Evolutionary conservation across 2,329 filamentous ascomycete genomes (phyloP).

Genomic region (Zopfia rhizophila): DNA sequence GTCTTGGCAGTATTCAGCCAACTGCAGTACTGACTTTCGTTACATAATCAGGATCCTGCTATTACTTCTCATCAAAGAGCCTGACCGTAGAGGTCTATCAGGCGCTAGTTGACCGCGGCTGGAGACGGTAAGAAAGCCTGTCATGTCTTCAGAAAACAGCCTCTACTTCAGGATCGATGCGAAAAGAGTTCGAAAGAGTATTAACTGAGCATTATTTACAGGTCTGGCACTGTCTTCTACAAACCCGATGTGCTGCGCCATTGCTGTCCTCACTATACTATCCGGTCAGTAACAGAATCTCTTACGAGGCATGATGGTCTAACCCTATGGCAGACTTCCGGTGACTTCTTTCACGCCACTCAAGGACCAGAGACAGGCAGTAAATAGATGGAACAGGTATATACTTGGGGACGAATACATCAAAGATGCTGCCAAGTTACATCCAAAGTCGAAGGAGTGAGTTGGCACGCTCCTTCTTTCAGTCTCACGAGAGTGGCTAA

Average conservation of each 20-base stretch:
- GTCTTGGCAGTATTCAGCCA: no score
- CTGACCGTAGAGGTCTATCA: conserved; percentile 77
- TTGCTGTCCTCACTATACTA: conserved; percentile 93
- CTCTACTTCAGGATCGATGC: no score
- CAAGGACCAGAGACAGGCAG: conserved; percentile 77
- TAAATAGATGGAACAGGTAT: conserved; percentile 80
- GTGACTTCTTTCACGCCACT: conserved; percentile 71
- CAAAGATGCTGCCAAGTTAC: conserved; percentile 70
- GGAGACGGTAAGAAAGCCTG: conserved; percentile 71
- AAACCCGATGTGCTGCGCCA: conserved; percentile 80
- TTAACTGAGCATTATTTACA: no score
- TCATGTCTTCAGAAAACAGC: conserved; percentile 11
- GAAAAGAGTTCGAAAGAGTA: no score
- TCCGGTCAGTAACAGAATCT: conserved; percentile 58
- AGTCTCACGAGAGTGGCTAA: conserved; percentile 2
- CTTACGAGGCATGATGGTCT: conserved; percentile 9
- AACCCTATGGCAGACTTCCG: conserved; percentile 64
- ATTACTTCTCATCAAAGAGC: conserved; percentile 72
- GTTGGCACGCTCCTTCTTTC: conserved; percentile 19
- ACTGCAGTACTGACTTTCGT: conserved; percentile 28
- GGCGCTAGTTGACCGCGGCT: conserved; percentile 76
- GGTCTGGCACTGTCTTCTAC: conserved; percentile 73
- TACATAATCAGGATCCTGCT: conserved; percentile 71
- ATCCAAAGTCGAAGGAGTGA: conserved; percentile 75
- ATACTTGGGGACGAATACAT: conserved; percentile 75